Evolutionary conservation across 2,329 filamentous ascomycete genomes (phyloP), one percentile per base, ranked within the genome.

Genomic region (Dothideomycetes sp.): DNA sequence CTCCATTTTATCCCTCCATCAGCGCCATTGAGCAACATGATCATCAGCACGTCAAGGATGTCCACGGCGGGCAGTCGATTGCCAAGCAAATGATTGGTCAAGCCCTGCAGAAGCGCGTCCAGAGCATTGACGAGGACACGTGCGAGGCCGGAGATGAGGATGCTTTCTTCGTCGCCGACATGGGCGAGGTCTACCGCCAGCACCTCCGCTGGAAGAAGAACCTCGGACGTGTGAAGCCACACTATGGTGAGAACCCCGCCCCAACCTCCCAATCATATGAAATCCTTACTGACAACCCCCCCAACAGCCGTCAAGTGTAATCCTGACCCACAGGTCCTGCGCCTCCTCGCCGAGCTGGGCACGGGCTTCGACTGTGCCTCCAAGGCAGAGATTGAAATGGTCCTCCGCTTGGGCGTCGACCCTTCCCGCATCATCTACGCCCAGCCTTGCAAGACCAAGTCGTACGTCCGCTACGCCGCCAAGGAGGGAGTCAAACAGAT

Each of bases 241-340:
- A 96, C 58, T 98, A 95, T 68, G 86, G 85, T 88, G 66, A 63
- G 79, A 64, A n/a, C n/a, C n/a, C n/a, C 15, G 36, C 18, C 8
- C 10, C 17, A 7, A 15, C 40, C 30, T 16, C n/a, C 15, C 7
- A 36, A 31, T 27, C 16, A 17, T 16, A 17, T 14, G 5, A 36
- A 16, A 27, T 34, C 29, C 18, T 19, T 22, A 36, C 57, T 64
- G 41, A 62, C 50, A 37, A 19, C 1, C 22, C 16, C 31, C 44
- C n/a, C 51, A n/a, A n/a, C n/a, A 89, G 89, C 89, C 52, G 89
- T 98, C 71, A 98, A 98, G 70, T 98, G 91, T 69, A 98, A 98
- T 73, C 88, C 89, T 19, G 89, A 98, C 65, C 77, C 81, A 36
- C 80, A 84, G 65, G 81, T 98, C 47, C 73, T 98, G 50, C 81